Percentiles rank a stretch among this genome's conserved stretches.
Evolutionary conservation across 2,329 filamentous ascomycete genomes (phyloP).

Genomic region (Pseudogymnoascus sp.): DNA sequence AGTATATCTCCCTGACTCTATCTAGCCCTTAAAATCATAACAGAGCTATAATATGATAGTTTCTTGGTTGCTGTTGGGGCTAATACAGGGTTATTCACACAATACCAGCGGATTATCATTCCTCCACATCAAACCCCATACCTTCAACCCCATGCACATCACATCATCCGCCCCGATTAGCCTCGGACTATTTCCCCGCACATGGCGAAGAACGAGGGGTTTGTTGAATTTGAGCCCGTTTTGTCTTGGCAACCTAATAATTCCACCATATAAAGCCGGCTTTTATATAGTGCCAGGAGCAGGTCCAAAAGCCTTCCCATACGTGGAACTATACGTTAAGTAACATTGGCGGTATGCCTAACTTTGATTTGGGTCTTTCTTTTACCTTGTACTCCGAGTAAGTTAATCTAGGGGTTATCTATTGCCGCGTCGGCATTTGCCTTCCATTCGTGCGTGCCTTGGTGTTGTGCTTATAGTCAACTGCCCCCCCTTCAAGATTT

Average conservation of each 20-base stretch:
- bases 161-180: neutral
- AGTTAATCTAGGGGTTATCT: neutral
- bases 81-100: neutral
- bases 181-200: neutral
- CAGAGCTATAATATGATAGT: neutral
- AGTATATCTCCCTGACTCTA: neutral
- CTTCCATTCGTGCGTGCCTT: neutral
- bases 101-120: neutral
- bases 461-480: neutral
- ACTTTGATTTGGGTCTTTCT: neutral
- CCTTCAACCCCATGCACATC: neutral
- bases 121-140: neutral
- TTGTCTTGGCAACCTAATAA: neutral
- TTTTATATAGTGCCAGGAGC: neutral
- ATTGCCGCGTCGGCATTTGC: neutral
- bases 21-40: neutral
- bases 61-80: neutral
- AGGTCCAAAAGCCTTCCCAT: neutral
- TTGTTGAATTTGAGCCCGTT: neutral
- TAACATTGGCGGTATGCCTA: neutral
- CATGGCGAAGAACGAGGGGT: neutral
- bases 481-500: neutral
- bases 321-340: neutral
- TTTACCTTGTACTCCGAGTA: neutral
- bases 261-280: constrained; percentile 1